Evolutionary conservation across 192 early-diverging fungal genomes (phyloP).

Genomic region (Jimgerdemannia flammicorona): DNA sequence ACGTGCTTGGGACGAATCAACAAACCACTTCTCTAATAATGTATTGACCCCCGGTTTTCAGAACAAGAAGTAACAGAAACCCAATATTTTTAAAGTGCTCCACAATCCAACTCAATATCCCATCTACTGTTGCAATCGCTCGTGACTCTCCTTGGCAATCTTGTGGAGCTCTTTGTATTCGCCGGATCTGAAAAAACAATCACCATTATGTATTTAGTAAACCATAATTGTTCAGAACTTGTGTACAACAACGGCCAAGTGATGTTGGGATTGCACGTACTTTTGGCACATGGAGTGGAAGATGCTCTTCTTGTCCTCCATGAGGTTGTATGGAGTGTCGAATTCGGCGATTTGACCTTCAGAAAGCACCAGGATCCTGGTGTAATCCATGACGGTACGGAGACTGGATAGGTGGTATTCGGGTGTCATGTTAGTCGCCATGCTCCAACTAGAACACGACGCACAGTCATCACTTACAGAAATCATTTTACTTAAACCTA

Average conservation of each 20-base stretch:
- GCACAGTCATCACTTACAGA: no score
- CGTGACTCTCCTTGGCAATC: not conserved
- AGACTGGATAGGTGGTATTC: constrained; percentile 19
- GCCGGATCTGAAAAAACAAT: not conserved
- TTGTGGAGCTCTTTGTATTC: not conserved
- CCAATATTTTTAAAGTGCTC: no score
- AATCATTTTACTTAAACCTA: constrained; percentile 22
- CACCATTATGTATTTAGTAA: not conserved
- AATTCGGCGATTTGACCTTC: constrained; percentile 70
- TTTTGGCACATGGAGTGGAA: constrained; percentile 32
- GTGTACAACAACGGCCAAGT: no score
- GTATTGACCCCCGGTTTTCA: no score
- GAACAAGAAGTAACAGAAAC: no score
- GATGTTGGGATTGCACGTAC: not conserved
- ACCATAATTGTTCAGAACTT: no score
- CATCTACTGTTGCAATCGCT: not conserved
- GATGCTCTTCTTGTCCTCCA: constrained; percentile 39
- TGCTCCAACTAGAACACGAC: not conserved
- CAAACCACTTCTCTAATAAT: no score
- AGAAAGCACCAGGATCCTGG: constrained; percentile 75
- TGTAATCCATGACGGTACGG: constrained; percentile 63
- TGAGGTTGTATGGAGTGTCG: constrained; percentile 58
- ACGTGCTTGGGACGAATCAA: no score
- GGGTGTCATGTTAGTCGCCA: not conserved
- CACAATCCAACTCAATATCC: no score